Conservation (phyloP, 2,329 filamentous ascomycete genomes). For the Myotisia sp. region DNA sequence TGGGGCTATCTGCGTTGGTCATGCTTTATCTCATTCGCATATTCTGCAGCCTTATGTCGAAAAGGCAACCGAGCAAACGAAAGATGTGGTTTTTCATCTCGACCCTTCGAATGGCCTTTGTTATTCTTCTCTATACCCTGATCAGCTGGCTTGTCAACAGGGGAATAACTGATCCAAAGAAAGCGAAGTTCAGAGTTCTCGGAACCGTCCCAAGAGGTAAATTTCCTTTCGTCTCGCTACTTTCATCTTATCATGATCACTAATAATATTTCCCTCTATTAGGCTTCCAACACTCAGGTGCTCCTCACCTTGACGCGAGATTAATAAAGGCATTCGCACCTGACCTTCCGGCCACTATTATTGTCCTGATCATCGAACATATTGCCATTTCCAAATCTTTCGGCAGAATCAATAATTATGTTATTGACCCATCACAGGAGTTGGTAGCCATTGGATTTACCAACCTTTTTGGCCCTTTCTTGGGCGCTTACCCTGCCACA, state of each 20-base stretch:
- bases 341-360: conserved; percentile 45
- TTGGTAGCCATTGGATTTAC: conserved; percentile 48
- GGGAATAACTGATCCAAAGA: conserved; percentile 21
- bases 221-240: background rate
- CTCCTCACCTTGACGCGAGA: conserved; percentile 27
- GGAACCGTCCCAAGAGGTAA: conserved; percentile 41
- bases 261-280: background rate
- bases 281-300: conserved; percentile 35
- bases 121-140: conserved; percentile 47
- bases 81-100: conserved; percentile 45
- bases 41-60: conserved; percentile 33
- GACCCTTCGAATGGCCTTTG: conserved; percentile 47
- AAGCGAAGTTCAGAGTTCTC: conserved; percentile 44
- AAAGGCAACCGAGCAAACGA: conserved; percentile 43
- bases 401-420: conserved; percentile 47
- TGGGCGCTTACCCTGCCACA: conserved; percentile 50
- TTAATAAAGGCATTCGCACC: conserved; percentile 42
- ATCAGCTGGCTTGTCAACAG: conserved; percentile 51
- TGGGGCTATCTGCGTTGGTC: conserved; percentile 45
- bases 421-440: conserved; percentile 51
- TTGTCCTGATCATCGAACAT: conserved; percentile 49
- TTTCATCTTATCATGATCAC: background rate
- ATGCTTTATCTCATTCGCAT: conserved; percentile 44
- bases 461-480: conserved; percentile 52
- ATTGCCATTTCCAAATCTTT: conserved; percentile 52